Evolutionary conservation across 2,329 filamentous ascomycete genomes (phyloP), one percentile per base, ranked within the genome.

Genomic region (Cordyceps pruinosa): DNA sequence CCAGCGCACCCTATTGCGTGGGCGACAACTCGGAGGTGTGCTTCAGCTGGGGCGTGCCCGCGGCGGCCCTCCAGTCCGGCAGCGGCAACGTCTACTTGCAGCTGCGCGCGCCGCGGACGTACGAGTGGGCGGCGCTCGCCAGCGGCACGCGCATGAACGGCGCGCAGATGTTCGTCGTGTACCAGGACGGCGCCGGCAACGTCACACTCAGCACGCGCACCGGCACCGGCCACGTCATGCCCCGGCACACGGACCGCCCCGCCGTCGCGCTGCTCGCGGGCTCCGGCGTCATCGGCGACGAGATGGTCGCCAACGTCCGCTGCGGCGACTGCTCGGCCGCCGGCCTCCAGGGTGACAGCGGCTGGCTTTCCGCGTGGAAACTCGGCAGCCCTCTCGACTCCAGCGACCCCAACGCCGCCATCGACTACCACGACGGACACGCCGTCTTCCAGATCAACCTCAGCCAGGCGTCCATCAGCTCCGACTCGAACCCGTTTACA

Each of bases 151-250:
- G 61, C 42, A 87, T 87, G 84, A 41, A 66, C 15, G 79, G 76
- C 32, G 68, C 83, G 50, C 79, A 83, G 66, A 84, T 87, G 58
- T 86, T 87, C 65, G 61, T 87, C 64, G 74, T 86, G 62, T 87
- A 87, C 67, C 70, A 79, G 46, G 75, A 84, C 61, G 81, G 81
- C 58, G 61, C 63, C 4, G 78, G 79, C 60, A 86, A 86, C 64
- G 75, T 87, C 25, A 87, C 84, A 1, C 66, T 87, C 54, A 86
- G 83, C 60, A 76, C 83, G 1, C 79, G 85, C 23, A 63, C 67
- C 3, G 81, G 77, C 30, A 70, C 64, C 0, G 74, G 75, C 8
- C 73, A 86, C 61, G 61, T 66, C 35, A 68, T 73, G 71, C 85
- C 85, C 0, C 47, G 68, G 26, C 77, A 80, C 67, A 71, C 70